These are phyloP conservation scores for Apiospora kogelbergensis DNA, from an alignment of 2,329 filamentous ascomycete species.

Conservation along the genomic window DNA sequence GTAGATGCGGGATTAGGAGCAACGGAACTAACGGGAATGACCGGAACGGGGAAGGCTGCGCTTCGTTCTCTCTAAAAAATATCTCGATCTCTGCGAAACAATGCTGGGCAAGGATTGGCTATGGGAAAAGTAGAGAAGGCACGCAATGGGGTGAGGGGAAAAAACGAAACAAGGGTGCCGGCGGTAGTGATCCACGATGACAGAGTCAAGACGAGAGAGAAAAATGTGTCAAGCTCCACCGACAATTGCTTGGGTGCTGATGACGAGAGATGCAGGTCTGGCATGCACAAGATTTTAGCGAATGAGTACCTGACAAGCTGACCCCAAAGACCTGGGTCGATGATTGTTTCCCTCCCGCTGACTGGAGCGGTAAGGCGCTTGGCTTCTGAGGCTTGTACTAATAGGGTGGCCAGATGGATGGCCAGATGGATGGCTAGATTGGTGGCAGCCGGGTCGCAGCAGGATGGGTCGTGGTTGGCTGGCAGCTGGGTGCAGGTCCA, in stretches of 20 bases:
- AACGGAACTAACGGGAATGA: background rate
- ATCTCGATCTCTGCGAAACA: background rate
- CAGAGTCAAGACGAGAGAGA: background rate
- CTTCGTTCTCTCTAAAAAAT: background rate
- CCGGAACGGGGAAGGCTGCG: background rate
- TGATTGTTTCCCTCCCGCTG: background rate
- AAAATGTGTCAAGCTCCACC: background rate
- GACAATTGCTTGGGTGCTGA: background rate
- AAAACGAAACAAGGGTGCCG: background rate
- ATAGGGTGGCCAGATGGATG: background rate
- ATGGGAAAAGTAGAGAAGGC: background rate
- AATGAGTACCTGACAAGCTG: background rate
- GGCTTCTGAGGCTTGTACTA: background rate
- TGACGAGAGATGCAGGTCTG: slow-evolving; percentile 7
- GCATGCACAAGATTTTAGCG: slow-evolving; percentile 6
- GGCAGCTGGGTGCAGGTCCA: no score
- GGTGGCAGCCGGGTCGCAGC: background rate
- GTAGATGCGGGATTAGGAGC: background rate
- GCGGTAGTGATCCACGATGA: background rate
- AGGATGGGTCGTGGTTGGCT: background rate
- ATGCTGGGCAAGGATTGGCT: background rate
- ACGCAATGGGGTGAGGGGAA: background rate
- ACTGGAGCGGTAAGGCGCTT: slow-evolving; percentile 4
- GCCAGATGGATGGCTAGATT: no score
- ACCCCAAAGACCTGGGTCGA: slow-evolving; percentile 1